Evolutionary conservation across 2,329 filamentous ascomycete species (phyloP).

Genomic region (Fusarium pilosicola): DNA sequence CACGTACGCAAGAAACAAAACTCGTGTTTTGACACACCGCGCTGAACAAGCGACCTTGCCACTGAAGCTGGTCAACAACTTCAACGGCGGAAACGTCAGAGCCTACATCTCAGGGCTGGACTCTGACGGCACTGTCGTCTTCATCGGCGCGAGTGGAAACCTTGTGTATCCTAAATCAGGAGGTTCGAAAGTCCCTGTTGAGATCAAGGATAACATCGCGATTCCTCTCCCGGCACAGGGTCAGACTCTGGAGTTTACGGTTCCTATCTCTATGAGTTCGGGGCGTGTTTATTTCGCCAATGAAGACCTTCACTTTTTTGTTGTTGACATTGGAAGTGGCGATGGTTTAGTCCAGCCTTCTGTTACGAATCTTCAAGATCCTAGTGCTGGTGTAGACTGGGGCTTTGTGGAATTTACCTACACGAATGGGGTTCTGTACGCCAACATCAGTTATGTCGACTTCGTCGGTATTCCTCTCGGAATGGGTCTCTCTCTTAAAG

Average conservation of each 20-base stretch:
- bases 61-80: conserved; percentile 56
- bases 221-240: conserved; percentile 55
- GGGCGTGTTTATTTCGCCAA: conserved; percentile 59
- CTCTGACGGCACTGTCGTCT: conserved; percentile 52
- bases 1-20: conserved; percentile 41
- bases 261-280: conserved; percentile 54
- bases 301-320: conserved; percentile 55
- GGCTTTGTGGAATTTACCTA: conserved; percentile 62
- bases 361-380: conserved; percentile 54
- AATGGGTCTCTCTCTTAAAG: conserved; percentile 55
- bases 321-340: conserved; percentile 46
- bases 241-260: conserved; percentile 49
- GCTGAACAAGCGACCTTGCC: conserved; percentile 35
- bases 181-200: conserved; percentile 48
- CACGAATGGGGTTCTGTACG: conserved; percentile 53
- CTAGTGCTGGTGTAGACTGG: conserved; percentile 57
- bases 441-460: conserved; percentile 63
- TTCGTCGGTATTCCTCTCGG: conserved; percentile 63
- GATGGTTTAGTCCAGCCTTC: conserved; percentile 61
- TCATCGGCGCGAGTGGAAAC: conserved; percentile 53
- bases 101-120: conserved; percentile 60
- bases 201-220: conserved; percentile 53
- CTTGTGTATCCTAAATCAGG: conserved; percentile 56
- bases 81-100: conserved; percentile 51
- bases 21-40: neutral